Base-by-base conservation (phyloP, 208 protist species). In the Trypanosoma melophagium region DNA sequence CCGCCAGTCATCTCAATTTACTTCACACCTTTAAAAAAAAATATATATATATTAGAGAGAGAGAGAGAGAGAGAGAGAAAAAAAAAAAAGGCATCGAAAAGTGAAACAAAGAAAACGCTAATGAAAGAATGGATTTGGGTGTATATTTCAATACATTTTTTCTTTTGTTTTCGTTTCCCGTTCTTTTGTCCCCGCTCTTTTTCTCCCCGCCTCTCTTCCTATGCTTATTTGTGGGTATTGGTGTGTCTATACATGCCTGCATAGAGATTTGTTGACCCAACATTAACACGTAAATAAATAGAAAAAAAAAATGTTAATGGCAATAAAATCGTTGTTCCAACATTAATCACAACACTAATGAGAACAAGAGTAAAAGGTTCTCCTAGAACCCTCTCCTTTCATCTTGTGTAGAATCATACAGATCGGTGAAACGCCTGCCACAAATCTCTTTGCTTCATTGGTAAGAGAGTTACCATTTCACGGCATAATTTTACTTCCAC, bases 401-500 rank as follows among this genome's bases (percentile, higher is more conserved):
- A 13, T 7, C 16, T 66, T 19, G 0, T 52, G 21, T 58, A 28
- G 25, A 45, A 50, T 70, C n/a, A 66, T 42, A 19, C 38, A 69
- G 21, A 58, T 74, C 51, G 12, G 60, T 93, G 74, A 57, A 80
- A 90, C 4, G 76, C 84, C 19, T 58, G 55, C 69, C 73, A 82
- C 38, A 96, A 50, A 22, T 94, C 83, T 24, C 69, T 68, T 71
- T 92, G 87, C 75, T 95, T 97, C 22, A 70, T 60, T 0, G 82
- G 76, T 57, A 97, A 71, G 40, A 97, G 65, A 55, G 74, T 56
- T 49, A 92, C 51, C 84, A 95, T 89, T 49, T 96, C 83, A 47
- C 65, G 78, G 19, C 76, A 81, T 56, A 93, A 57, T 21, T 60
- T 73, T 41, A 90, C 71, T 69, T 94, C 86, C 67, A 72, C 58